Conservation (phyloP, 192 early-diverging fungal species). For the Podila minutissima region DNA sequence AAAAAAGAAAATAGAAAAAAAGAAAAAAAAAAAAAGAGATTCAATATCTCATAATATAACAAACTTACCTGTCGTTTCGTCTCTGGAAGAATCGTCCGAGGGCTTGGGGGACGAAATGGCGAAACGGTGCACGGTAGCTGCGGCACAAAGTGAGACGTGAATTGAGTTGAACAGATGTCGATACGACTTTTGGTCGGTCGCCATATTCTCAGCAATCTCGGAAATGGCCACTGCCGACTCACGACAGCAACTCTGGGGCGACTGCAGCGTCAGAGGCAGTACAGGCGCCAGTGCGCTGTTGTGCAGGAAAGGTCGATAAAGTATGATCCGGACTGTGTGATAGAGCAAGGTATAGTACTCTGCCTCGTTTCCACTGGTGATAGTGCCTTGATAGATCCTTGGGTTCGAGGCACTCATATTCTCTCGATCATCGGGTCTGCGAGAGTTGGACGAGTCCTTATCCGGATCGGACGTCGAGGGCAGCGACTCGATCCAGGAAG, state of each 20-base stretch:
- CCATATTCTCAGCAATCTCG: slow-evolving; percentile 44
- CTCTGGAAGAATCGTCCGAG: neutral
- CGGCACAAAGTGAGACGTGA: slow-evolving; percentile 38
- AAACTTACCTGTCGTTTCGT: slow-evolving; percentile 6
- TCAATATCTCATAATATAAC: neutral
- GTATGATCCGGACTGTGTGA: slow-evolving; percentile 41
- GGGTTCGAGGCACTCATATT: neutral
- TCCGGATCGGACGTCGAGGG: neutral
- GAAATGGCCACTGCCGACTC: slow-evolving; percentile 47
- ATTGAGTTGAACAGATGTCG: slow-evolving; percentile 44
- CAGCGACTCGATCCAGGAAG: slow-evolving; percentile 37
- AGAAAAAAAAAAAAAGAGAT: too few species aligned
- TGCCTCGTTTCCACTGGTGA: neutral
- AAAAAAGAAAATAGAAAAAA: too few species aligned
- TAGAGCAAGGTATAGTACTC: slow-evolving; percentile 31
- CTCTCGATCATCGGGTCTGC: neutral
- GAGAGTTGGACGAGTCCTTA: slow-evolving; percentile 3
- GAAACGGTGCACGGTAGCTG: slow-evolving; percentile 42
- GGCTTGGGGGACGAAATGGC: slow-evolving; percentile 20
- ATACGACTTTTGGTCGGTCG: slow-evolving; percentile 27
- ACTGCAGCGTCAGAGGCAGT: slow-evolving; percentile 31
- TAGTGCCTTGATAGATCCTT: neutral
- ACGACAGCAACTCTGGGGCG: slow-evolving; percentile 24
- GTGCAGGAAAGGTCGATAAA: slow-evolving; percentile 45
- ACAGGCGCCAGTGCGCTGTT: slow-evolving; percentile 20